Percentiles rank a stretch among this genome's conserved stretches.
Evolutionary conservation across 306 rosid genomes (phyloP).

Genomic region (Prunus salicina): DNA sequence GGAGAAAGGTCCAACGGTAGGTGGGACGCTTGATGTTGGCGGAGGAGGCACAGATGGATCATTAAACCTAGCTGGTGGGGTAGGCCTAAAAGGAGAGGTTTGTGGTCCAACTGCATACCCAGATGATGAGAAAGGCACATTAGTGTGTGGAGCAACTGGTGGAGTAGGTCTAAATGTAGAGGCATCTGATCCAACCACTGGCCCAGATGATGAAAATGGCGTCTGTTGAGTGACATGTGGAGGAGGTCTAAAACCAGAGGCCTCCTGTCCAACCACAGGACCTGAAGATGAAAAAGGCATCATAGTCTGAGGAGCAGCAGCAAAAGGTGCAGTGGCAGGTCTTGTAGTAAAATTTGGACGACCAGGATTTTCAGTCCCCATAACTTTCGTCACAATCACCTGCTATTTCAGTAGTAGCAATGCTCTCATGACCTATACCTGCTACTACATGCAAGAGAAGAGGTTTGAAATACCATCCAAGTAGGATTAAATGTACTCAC

Average conservation of each 20-base stretch:
- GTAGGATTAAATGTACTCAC: conserved; percentile 3
- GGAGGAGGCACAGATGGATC: conserved; percentile 81
- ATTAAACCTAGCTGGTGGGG: conserved; percentile 54
- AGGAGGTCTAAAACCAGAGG: conserved; percentile 51
- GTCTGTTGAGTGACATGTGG: conserved; percentile 50
- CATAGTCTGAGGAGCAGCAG: conserved; percentile 47
- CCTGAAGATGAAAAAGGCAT: conserved; percentile 75
- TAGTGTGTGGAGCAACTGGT: conserved; percentile 44
- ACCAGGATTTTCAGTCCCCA: conserved; percentile 89
- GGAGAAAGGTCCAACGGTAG: conserved; percentile 49
- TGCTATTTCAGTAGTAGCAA: conserved; percentile 24
- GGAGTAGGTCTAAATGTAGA: conserved; percentile 51
- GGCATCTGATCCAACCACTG: conserved; percentile 62
- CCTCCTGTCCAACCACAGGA: conserved; percentile 62
- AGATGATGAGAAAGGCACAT: conserved; percentile 44
- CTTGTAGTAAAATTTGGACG: conserved; percentile 65
- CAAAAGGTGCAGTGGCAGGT: conserved; percentile 58
- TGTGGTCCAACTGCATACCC: conserved; percentile 51
- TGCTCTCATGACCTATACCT: conserved; percentile 45
- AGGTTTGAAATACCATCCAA: neutral
- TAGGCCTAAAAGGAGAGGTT: conserved; percentile 57
- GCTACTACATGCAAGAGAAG: conserved; percentile 24
- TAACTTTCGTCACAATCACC: conserved; percentile 31
- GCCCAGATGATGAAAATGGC: conserved; percentile 75
- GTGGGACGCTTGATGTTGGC: conserved; percentile 46